Base-by-base conservation (phyloP, 257 asterid species). In the Mentha longifolia region DNA sequence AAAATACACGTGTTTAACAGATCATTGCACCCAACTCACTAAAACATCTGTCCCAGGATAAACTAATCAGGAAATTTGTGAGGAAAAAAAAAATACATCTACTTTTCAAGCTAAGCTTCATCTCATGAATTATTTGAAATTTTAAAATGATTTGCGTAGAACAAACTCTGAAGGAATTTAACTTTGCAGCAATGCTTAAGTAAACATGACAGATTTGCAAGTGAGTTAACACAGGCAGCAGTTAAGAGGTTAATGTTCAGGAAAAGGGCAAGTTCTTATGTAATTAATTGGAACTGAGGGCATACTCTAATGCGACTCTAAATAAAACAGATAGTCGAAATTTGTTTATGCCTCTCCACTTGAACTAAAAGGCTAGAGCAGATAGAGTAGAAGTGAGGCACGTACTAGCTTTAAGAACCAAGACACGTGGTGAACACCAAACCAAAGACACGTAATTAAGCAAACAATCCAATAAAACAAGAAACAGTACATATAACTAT, bases 351-450 rank as follows among this genome's bases (percentile, higher is more conserved):
- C 19, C 13, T 33, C 55, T 20, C 20, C 22, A 2, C 42, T 58
- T 19, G 19, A 19, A 17, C 9, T 28, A 30, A 65, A 57, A 45
- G n/a, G n/a, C 68, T 37, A 70, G 67, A 43, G 50, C 33, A 59
- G 19, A 41, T 10, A 1, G 25, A 13, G 15, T 16, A 22, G 64
- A 54, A 68, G 65, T 39, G 11, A 41, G 56, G 31, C 50, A 37
- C 35, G 19, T 43, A 52, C n/a, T n/a, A n/a, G n/a, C 52, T n/a
- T n/a, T n/a, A n/a, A n/a, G n/a, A n/a, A n/a, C n/a, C n/a, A n/a
- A n/a, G n/a, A n/a, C n/a, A n/a, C n/a, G n/a, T n/a, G n/a, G n/a
- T n/a, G n/a, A n/a, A n/a, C n/a, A n/a, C 3, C 41, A 35, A 35
- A 35, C 5, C 51, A 22, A 28, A n/a, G 7, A 37, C n/a, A 8